Evolutionary conservation across 805 yeast species (phyloP).

Genomic region (Nakazawaea pomicola): DNA sequence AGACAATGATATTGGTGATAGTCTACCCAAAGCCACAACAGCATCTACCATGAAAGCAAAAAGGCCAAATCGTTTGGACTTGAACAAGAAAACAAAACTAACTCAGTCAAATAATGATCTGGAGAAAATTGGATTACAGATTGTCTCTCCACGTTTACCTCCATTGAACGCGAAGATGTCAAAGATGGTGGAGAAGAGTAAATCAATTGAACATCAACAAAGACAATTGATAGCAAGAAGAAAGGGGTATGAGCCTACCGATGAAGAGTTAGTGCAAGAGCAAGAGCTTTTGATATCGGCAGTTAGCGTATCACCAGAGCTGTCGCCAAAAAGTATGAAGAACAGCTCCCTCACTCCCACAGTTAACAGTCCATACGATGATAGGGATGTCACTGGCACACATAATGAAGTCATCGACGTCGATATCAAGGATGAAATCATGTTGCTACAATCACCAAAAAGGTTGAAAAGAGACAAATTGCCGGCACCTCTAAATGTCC

Average conservation of each 20-base stretch:
- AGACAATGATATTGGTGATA: too few species aligned
- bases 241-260: not conserved
- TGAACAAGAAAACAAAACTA: not conserved
- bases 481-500: constrained; percentile 7
- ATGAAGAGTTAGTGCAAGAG: not conserved
- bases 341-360: not conserved
- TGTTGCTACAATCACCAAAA: constrained; percentile 3
- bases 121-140: not conserved
- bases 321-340: too few species aligned
- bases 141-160: constrained; percentile 6
- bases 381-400: too few species aligned
- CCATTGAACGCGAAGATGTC: constrained; percentile 6
- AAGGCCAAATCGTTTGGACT: not conserved
- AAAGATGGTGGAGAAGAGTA: constrained; percentile 5
- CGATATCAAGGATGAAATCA: not conserved
- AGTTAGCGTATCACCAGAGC: too few species aligned
- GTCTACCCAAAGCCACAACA: too few species aligned
- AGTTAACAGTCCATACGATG: not conserved
- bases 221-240: constrained; percentile 4
- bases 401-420: too few species aligned
- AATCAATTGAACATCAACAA: constrained; percentile 7
- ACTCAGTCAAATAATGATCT: not conserved
- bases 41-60: not conserved
- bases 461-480: constrained; percentile 8
- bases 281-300: not conserved